A percentile compares a stretch with the other conserved stretches of the same genome.
Evolutionary conservation across 2,329 filamentous ascomycete genomes (phyloP).

Genomic region (Stagonosporopsis rhizophila): DNA sequence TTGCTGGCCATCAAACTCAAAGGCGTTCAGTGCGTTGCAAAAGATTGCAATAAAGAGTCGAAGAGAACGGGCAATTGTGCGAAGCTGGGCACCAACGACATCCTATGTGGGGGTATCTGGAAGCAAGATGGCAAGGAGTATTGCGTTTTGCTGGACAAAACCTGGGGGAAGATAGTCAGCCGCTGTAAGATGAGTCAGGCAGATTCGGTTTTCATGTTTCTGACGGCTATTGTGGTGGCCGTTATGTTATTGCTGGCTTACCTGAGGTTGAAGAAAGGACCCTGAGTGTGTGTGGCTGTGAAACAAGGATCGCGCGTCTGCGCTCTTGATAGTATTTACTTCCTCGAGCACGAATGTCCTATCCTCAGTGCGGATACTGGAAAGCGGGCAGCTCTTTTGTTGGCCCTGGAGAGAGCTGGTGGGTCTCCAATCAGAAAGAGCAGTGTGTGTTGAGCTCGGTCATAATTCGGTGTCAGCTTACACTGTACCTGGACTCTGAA

Average conservation of each 20-base stretch:
- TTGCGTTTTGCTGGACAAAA: not conserved
- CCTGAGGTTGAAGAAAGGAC: conserved; percentile 1
- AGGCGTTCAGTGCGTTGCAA: conserved; percentile 19
- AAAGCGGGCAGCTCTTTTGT: not conserved
- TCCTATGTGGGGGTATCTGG: conserved; percentile 28
- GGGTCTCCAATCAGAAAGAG: too few species aligned
- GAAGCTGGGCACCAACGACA: conserved; percentile 18
- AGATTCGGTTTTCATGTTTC: conserved; percentile 38
- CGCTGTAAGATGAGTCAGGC: conserved; percentile 33
- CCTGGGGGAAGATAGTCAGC: conserved; percentile 1
- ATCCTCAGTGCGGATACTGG: not conserved
- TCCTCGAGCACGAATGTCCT: not conserved
- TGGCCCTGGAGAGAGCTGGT: too few species aligned
- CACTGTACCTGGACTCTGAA: too few species aligned
- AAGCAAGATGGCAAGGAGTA: not conserved
- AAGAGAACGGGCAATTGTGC: not conserved
- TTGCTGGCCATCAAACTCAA: conserved; percentile 29
- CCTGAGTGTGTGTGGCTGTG: not conserved
- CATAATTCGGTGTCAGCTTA: too few species aligned
- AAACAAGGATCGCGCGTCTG: not conserved
- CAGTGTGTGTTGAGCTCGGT: too few species aligned
- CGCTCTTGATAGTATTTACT: not conserved
- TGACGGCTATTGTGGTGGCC: conserved; percentile 24
- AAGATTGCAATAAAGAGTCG: not conserved
- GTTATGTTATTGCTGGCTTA: conserved; percentile 1